Percentiles rank a stretch among this genome's conserved stretches.
phyloP scores from a whole-genome alignment of 495 filamentous ascomycete species.

The Xylaria flabelliformis region DNA sequence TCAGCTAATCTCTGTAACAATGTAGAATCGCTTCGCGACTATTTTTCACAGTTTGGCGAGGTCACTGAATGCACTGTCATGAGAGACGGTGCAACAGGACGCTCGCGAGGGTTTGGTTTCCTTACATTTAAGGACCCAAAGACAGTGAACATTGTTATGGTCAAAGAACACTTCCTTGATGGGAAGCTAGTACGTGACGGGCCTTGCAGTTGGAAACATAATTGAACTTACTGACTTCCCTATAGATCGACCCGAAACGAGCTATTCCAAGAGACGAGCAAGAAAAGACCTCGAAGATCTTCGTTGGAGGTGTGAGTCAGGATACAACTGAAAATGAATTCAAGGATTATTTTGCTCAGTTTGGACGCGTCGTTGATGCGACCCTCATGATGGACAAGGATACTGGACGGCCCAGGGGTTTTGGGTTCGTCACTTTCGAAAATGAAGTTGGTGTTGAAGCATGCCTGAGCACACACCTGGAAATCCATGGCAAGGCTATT shows the following conservation, averaged over 20 bases:
- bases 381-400: conserved; percentile 99
- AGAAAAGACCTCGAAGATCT: conserved; percentile 97
- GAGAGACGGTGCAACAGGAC: conserved; percentile 91
- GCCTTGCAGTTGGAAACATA: neutral
- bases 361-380: conserved; percentile 93
- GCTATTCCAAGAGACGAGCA: conserved; percentile 98
- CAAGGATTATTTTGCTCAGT: conserved; percentile 94
- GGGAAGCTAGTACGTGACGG: conserved; percentile 89
- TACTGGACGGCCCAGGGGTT: conserved; percentile 91
- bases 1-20: conserved; percentile 24
- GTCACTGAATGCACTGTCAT: conserved; percentile 98
- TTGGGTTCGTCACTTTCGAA: conserved; percentile 99
- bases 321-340: conserved; percentile 96
- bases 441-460: conserved; percentile 94
- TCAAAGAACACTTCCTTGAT: conserved; percentile 97
- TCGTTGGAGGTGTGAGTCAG: conserved; percentile 96
- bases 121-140: conserved; percentile 97
- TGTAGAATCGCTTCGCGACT: conserved; percentile 94
- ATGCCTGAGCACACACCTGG: conserved; percentile 77
- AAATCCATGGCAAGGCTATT: conserved; percentile 93
- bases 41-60: conserved; percentile 98
- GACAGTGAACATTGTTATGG: conserved; percentile 98
- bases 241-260: conserved; percentile 94
- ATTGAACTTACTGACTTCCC: neutral
- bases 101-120: conserved; percentile 95